Percentiles rank a stretch among this genome's conserved stretches.
Evolutionary conservation across 2,329 filamentous ascomycete species (phyloP).

Genomic region (Pseudonectria buxi): DNA sequence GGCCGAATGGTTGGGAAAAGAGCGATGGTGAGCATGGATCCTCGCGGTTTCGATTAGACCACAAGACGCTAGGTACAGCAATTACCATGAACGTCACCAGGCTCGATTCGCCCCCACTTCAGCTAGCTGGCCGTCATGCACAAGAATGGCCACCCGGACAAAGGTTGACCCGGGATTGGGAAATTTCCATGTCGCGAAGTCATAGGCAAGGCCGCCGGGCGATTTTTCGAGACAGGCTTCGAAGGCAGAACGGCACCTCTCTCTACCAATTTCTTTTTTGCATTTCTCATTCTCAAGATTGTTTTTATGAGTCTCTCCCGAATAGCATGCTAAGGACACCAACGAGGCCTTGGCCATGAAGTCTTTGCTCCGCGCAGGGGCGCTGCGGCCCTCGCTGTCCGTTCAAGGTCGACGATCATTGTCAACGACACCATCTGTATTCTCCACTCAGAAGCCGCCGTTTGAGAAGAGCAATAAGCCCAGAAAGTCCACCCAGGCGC

Average conservation of each 20-base stretch:
- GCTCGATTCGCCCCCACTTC: not conserved
- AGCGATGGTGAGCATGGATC: no score
- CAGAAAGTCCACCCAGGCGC: no score
- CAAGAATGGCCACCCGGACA: conserved; percentile 3
- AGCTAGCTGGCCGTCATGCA: not conserved
- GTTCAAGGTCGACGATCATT: conserved; percentile 15
- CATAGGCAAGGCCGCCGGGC: not conserved
- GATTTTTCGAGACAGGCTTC: conserved; percentile 1
- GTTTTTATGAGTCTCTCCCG: not conserved
- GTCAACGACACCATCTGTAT: conserved; percentile 18
- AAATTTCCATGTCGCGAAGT: conserved; percentile 14
- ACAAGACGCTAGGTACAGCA: not conserved
- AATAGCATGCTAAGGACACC: conserved; percentile 12
- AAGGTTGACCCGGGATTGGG: conserved; percentile 15
- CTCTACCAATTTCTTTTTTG: conserved; percentile 1
- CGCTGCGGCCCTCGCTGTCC: conserved; percentile 15
- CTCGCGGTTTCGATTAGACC: not conserved
- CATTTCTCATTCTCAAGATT: conserved; percentile 3
- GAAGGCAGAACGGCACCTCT: conserved; percentile 18
- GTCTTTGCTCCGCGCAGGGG: conserved; percentile 20
- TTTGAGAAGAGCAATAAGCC: not conserved
- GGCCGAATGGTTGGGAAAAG: no score
- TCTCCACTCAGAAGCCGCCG: not conserved
- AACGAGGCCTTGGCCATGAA: conserved; percentile 22
- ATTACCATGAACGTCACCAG: not conserved